phyloP scores from a whole-genome alignment of 2,329 filamentous ascomycete species.

The Rhynchosporium agropyri region DNA sequence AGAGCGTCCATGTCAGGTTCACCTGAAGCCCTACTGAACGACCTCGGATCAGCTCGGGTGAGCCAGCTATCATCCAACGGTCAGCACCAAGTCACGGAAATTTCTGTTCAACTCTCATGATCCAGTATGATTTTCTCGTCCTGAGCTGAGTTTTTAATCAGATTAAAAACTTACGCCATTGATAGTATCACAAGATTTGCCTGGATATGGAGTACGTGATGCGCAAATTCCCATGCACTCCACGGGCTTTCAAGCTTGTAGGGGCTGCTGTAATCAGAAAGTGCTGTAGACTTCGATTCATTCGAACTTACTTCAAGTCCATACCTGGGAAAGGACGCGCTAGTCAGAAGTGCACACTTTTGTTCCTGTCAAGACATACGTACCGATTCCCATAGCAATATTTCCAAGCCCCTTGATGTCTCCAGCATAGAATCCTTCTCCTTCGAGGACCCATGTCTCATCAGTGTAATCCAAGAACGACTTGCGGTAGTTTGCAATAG shows the following conservation, averaged over 20 bases:
- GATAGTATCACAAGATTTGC: slow-evolving; percentile 68
- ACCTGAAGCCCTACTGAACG: slow-evolving; percentile 51
- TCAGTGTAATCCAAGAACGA: slow-evolving; percentile 61
- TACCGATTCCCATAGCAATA: slow-evolving; percentile 62
- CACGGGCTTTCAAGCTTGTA: slow-evolving; percentile 55
- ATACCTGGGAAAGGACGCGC: slow-evolving; percentile 46
- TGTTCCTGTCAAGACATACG: slow-evolving; percentile 35
- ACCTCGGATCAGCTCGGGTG: slow-evolving; percentile 56
- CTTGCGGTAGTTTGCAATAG: slow-evolving; percentile 63
- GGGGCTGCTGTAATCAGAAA: slow-evolving; percentile 45
- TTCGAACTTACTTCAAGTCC: slow-evolving; percentile 58
- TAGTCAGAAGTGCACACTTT: slow-evolving; percentile 12
- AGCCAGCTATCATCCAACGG: slow-evolving; percentile 55
- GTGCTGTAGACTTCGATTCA: not conserved
- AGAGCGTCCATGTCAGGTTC: slow-evolving; percentile 74
- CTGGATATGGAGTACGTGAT: slow-evolving; percentile 56
- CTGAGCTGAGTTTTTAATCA: too few relatives aligned
- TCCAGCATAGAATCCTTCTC: slow-evolving; percentile 54
- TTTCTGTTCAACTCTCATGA: not conserved
- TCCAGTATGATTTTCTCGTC: not conserved
- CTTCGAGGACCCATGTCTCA: slow-evolving; percentile 63
- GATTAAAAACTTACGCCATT: slow-evolving; percentile 58
- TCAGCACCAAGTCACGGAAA: not conserved
- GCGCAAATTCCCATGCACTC: slow-evolving; percentile 51
- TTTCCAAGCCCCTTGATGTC: slow-evolving; percentile 52